phyloP scores from a whole-genome alignment of 1,284 basidiomycete genomes.

The Ustanciosporium gigantosporum region DNA sequence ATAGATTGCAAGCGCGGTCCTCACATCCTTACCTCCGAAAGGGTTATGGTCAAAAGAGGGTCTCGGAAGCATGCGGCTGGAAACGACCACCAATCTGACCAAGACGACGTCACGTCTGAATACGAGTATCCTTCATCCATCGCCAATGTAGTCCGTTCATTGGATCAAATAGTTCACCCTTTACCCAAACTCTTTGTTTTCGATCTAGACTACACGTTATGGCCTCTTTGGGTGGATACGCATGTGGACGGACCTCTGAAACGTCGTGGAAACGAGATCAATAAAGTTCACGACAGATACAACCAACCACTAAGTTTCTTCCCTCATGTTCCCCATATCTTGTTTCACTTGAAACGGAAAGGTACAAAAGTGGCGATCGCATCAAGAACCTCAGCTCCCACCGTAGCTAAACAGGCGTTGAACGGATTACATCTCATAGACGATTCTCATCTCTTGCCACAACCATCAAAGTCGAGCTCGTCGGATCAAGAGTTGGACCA shows the following conservation, averaged over 20 bases:
- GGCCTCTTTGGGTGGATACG: conserved; percentile 58
- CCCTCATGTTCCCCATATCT: conserved; percentile 51
- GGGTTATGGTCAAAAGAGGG: too few relatives aligned
- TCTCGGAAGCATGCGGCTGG: too few relatives aligned
- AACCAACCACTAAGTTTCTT: conserved; percentile 44
- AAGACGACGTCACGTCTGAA: not conserved
- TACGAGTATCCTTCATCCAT: conserved; percentile 1
- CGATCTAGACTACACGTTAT: conserved; percentile 57
- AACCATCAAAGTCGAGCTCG: too few relatives aligned
- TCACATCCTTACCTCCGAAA: too few relatives aligned
- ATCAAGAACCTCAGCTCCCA: conserved; percentile 49
- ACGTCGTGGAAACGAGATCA: conserved; percentile 32
- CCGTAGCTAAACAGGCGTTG: conserved; percentile 49
- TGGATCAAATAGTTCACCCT: conserved; percentile 3
- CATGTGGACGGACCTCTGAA: conserved; percentile 50
- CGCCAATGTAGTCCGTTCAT: conserved; percentile 1
- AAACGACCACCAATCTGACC: too few relatives aligned
- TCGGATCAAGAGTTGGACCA: too few relatives aligned
- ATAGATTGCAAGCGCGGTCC: too few relatives aligned
- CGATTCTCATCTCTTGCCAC: conserved; percentile 7
- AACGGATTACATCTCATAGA: conserved; percentile 40
- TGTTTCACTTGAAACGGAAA: conserved; percentile 34
- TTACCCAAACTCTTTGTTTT: conserved; percentile 53
- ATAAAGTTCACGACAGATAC: conserved; percentile 46
- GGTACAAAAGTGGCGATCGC: conserved; percentile 47